These are phyloP conservation scores for Paraurostyla sp. DNA, from an alignment of 73 alveolate species.

Conservation along the genomic window DNA sequence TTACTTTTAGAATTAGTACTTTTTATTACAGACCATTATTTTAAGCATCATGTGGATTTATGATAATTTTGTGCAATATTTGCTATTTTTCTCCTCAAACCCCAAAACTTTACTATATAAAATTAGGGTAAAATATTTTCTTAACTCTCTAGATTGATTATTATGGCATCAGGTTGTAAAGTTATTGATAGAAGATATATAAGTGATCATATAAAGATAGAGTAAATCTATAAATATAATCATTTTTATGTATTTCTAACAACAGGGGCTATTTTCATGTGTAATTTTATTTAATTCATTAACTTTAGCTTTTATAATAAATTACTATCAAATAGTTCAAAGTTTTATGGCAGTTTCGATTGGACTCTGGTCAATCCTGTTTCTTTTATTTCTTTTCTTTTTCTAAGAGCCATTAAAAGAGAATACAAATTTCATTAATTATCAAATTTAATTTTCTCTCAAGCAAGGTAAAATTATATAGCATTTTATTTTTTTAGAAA, in stretches of 20 bases:
- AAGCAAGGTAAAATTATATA: not conserved
- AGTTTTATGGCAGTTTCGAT: not conserved
- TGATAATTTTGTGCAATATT: not conserved
- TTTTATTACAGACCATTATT: not conserved
- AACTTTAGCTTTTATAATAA: constrained; percentile 20
- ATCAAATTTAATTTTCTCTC: not conserved
- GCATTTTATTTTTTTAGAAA: not conserved
- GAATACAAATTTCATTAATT: constrained; percentile 26
- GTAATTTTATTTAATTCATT: not conserved
- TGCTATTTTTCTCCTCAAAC: not conserved
- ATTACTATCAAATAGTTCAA: not conserved
- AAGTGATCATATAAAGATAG: not conserved
- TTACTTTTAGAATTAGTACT: not conserved
- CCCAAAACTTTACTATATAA: not conserved
- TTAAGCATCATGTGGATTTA: not conserved
- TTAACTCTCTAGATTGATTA: not conserved
- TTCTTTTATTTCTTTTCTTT: not conserved
- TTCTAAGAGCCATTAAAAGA: constrained; percentile 33
- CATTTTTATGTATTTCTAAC: constrained; percentile 30
- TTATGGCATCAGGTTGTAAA: constrained; percentile 34
- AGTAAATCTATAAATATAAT: not conserved
- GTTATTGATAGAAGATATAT: constrained; percentile 44
- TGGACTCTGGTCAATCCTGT: not conserved
- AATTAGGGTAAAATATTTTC: constrained; percentile 7
- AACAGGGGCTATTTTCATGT: not conserved